Conservation (phyloP, 495 filamentous ascomycete genomes). For the Xylona heveae region DNA sequence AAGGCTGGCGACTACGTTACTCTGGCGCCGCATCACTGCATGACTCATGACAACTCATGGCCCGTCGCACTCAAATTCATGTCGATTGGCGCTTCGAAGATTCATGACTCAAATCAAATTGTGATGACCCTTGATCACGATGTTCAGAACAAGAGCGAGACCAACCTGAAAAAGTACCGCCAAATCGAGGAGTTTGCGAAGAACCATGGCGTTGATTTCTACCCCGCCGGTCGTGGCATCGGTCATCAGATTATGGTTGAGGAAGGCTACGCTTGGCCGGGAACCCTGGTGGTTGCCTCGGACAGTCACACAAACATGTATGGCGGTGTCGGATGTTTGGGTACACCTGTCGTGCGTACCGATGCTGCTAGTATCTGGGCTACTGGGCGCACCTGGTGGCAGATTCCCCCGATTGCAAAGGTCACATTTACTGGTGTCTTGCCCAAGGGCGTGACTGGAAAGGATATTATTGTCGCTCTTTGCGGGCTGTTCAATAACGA, state of each 20-base stretch:
- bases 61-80: constrained; percentile 73
- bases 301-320: constrained; percentile 84
- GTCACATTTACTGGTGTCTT: constrained; percentile 57
- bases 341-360: constrained; percentile 69
- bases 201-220: constrained; percentile 65
- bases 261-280: constrained; percentile 64
- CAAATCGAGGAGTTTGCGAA: constrained; percentile 77
- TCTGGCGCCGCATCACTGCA: constrained; percentile 49
- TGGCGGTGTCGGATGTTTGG: constrained; percentile 59
- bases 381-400: constrained; percentile 71
- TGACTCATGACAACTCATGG: constrained; percentile 92
- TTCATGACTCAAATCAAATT: constrained; percentile 53
- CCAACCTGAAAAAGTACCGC: constrained; percentile 66
- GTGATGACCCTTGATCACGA: constrained; percentile 91
- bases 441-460: constrained; percentile 70
- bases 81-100: constrained; percentile 60
- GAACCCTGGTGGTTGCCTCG: constrained; percentile 59
- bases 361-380: constrained; percentile 80
- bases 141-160: constrained; percentile 67
- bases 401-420: constrained; percentile 67
- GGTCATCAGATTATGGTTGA: constrained; percentile 85
- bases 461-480: constrained; percentile 84
- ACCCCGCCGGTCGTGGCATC: constrained; percentile 64
- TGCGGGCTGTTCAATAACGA: constrained; percentile 77
- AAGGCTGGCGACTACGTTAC: constrained; percentile 67